Conservation (phyloP, 2,329 filamentous ascomycete species). For the Helicocarpus griseus region DNA sequence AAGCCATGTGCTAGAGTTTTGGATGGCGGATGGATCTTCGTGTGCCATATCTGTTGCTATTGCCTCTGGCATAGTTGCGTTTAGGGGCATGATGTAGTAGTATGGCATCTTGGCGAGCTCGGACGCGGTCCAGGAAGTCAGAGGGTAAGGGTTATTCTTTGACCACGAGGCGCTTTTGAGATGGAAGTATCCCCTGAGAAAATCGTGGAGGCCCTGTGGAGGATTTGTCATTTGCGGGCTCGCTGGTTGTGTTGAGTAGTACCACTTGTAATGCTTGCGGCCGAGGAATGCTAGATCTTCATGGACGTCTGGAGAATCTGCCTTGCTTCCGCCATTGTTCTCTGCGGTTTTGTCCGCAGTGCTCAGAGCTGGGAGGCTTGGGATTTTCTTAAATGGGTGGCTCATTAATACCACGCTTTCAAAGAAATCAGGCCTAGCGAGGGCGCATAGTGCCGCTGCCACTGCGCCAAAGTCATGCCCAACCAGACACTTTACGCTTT, state of each 20-base stretch:
- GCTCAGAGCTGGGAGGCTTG: constrained; percentile 37
- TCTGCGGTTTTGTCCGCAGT: constrained; percentile 14
- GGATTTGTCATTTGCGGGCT: constrained; percentile 27
- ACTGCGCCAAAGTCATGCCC: constrained; percentile 61
- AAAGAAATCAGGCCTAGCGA: constrained; percentile 58
- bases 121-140: constrained; percentile 47
- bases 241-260: constrained; percentile 30
- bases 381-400: constrained; percentile 48
- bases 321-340: constrained; percentile 14
- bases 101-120: constrained; percentile 52
- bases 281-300: constrained; percentile 44
- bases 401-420: constrained; percentile 53
- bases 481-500: constrained; percentile 48
- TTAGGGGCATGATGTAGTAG: constrained; percentile 58
- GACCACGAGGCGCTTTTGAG: constrained; percentile 56
- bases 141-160: constrained; percentile 44
- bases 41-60: constrained; percentile 46
- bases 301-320: constrained; percentile 41
- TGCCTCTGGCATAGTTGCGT: constrained; percentile 49
- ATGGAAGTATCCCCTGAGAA: constrained; percentile 58
- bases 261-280: constrained; percentile 63
- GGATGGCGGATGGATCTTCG: constrained; percentile 38
- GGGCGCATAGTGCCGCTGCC: constrained; percentile 47
- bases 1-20: constrained; percentile 43
- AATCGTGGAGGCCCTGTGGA: constrained; percentile 45